Evolutionary conservation across 2,329 filamentous ascomycete species (phyloP), one percentile per base, ranked within the genome.

Genomic region (Geoglossum cookeanum): DNA sequence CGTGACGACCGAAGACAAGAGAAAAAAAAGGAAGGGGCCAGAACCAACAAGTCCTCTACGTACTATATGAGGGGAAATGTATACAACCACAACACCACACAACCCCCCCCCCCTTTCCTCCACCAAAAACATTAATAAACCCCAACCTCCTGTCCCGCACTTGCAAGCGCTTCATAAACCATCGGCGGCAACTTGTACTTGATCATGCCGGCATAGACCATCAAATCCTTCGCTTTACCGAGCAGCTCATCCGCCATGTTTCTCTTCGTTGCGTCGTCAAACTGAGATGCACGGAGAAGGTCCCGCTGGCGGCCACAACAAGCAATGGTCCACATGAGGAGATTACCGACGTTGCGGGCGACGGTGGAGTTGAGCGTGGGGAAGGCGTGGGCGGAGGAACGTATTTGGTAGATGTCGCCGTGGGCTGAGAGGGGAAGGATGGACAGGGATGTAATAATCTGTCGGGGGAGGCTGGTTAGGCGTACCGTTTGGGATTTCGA

Each of bases 261-360:
- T 67, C 72, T 75, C 66, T 77, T 75, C 61, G 76, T 84, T 58
- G 78, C 78, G 65, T 82, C 80, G 69, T 84, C 84, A 69, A 85
- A 96, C 63, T 84, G 79, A 32, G 83, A 82, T 59, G 75, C 78
- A 58, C 78, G 77, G 52, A 94, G 76, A 60, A 82, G 74, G 63
- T 85, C 83, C 60, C 87, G 80, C 70, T 95, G 84, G 58, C 82
- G 79, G 55, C 84, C 83, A 70, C 90, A 94, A 71, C 86, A 89
- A 47, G 84, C 78, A 62, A 98, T 87, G 55, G 88, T 88, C 92
- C 92, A 97, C 73, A 95, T 84, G 61, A 98, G 78, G 60, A 97
- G 76, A 69, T 91, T 88, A 17, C 91, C 91, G 64, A 96, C 83
- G 65, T 92, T 94, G 67, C 87, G 83, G 2, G 90, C 84, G 45